phyloP scores from a whole-genome alignment of 129 eudicot genomes.

The Kitagawia praeruptora region DNA sequence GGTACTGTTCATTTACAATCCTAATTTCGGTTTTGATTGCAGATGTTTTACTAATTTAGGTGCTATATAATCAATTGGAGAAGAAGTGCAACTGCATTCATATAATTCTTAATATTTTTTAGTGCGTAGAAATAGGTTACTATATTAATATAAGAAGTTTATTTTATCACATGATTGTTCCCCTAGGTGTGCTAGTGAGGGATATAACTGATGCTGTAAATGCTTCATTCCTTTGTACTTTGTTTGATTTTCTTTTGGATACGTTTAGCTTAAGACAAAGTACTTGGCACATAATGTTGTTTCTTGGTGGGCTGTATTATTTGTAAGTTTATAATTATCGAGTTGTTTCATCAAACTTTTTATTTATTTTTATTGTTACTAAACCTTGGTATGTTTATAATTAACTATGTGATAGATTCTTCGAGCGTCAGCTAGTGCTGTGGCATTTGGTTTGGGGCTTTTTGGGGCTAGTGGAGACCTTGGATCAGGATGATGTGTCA shows the following conservation, averaged over 20 bases:
- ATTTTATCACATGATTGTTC: too few species aligned
- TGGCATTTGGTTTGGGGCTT: slow-evolving; percentile 97
- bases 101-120: too few species aligned
- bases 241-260: background rate
- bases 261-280: background rate
- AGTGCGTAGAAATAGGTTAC: background rate
- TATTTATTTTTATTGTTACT: background rate
- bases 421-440: slow-evolving; percentile 98
- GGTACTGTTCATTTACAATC: slow-evolving; percentile 38
- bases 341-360: background rate
- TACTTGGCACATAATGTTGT: background rate
- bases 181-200: too few species aligned
- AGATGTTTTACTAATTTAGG: background rate
- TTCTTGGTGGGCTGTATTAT: background rate
- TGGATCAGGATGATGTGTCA: slow-evolving; percentile 85
- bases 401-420: slow-evolving; percentile 43
- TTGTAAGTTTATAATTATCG: background rate
- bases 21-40: background rate
- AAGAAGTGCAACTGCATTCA: background rate
- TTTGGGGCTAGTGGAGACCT: slow-evolving; percentile 78
- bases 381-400: background rate
- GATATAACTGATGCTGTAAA: background rate
- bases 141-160: too few species aligned
- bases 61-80: background rate
- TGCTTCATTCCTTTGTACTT: background rate